Conservation (phyloP, 495 filamentous ascomycete species). For the Penicillium pancosmium region DNA sequence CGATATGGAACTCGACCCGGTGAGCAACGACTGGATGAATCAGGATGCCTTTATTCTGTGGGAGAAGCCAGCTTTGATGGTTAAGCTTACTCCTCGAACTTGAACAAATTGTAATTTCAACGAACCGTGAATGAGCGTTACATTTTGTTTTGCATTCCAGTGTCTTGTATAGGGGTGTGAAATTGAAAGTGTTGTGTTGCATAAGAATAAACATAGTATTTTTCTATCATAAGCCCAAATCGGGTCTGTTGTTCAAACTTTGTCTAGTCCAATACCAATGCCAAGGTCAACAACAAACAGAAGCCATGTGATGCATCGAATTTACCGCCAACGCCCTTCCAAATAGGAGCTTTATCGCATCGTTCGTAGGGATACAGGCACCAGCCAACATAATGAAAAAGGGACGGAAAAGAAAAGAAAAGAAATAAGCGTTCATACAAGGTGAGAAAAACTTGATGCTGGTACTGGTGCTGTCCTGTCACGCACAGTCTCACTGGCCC, state of each 20-base stretch:
- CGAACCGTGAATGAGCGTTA: no score
- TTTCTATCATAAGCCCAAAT: slow-evolving; percentile 2
- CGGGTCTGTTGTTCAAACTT: background rate
- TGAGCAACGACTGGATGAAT: slow-evolving; percentile 35
- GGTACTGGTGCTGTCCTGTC: background rate
- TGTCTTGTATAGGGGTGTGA: background rate
- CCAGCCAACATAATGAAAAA: background rate
- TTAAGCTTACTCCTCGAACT: slow-evolving; percentile 27
- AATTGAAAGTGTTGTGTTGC: background rate
- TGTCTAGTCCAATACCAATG: slow-evolving; percentile 3
- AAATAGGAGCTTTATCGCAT: no score
- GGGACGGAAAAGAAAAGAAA: background rate
- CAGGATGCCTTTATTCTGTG: slow-evolving; percentile 41
- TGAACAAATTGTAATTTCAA: background rate
- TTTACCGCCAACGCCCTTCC: background rate
- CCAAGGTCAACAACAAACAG: background rate
- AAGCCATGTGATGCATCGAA: background rate
- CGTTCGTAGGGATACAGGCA: background rate
- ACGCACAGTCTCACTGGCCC: background rate
- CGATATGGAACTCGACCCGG: slow-evolving; percentile 34
- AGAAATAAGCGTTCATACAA: no score
- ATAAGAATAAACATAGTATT: background rate
- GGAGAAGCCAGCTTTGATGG: slow-evolving; percentile 43
- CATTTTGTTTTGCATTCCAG: background rate
- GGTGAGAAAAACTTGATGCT: no score